phyloP scores from a whole-genome alignment of 2,329 filamentous ascomycete genomes.

The Rhynchosporium agropyri region DNA sequence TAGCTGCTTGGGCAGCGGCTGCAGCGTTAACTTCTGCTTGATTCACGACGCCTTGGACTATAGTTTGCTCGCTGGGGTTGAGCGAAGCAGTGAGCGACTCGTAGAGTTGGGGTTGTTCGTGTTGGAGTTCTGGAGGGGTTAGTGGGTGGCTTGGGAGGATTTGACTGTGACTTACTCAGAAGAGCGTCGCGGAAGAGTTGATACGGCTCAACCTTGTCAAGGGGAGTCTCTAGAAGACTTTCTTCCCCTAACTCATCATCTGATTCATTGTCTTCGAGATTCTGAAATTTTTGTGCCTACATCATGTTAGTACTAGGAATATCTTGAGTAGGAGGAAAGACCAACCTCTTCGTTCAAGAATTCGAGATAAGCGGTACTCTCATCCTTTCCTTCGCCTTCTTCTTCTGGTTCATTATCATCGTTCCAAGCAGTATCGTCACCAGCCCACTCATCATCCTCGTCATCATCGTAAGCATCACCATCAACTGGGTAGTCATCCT shows the following conservation, averaged over 20 bases:
- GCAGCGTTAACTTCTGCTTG: constrained; percentile 40
- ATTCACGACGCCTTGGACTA: constrained; percentile 74
- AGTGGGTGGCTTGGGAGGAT: constrained; percentile 16
- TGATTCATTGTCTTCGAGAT: constrained; percentile 68
- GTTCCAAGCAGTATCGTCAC: constrained; percentile 80
- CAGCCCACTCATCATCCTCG: constrained; percentile 73
- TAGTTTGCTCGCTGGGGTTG: constrained; percentile 75
- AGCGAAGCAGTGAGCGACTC: constrained; percentile 77
- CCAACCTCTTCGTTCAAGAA: constrained; percentile 89
- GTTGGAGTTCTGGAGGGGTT: constrained; percentile 70
- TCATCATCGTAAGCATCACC: constrained; percentile 66
- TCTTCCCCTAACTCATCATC: constrained; percentile 93
- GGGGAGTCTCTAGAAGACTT: constrained; percentile 87
- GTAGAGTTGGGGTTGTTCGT: constrained; percentile 89
- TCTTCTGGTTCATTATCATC: constrained; percentile 62
- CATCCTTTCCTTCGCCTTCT: constrained; percentile 40
- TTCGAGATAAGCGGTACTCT: constrained; percentile 91
- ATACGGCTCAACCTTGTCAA: constrained; percentile 96
- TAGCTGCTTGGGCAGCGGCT: constrained; percentile 30
- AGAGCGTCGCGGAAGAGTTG: constrained; percentile 82
- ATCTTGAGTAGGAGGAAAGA: constrained; percentile 9
- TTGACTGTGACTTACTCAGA: constrained; percentile 63
- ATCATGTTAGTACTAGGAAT: constrained; percentile 16
- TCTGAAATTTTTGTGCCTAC: constrained; percentile 81
- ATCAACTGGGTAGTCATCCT: constrained; percentile 79